Evolutionary conservation across 768 basidiomycete genomes (phyloP).

Genomic region (Lactifluus pinguis): DNA sequence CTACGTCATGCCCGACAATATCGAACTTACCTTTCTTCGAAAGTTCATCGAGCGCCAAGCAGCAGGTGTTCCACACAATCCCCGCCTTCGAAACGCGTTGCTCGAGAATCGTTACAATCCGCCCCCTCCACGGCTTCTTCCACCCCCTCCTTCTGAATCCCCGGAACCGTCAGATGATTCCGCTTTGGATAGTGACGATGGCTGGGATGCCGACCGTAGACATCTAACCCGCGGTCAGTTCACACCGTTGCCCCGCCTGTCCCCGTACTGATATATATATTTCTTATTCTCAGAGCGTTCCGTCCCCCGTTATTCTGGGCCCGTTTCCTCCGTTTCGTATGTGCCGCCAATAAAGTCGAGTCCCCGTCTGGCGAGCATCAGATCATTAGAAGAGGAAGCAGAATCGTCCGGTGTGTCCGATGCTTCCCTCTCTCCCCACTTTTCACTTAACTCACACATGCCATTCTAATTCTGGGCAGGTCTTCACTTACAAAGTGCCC

Average conservation of each 20-base stretch:
- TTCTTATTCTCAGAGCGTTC: slow-evolving; percentile 3
- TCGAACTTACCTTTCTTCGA: slow-evolving; percentile 69
- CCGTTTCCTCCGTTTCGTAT: neutral
- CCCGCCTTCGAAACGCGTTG: slow-evolving; percentile 45
- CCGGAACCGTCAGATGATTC: slow-evolving; percentile 20
- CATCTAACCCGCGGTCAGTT: slow-evolving; percentile 8
- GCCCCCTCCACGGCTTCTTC: slow-evolving; percentile 3
- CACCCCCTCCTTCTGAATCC: slow-evolving; percentile 8
- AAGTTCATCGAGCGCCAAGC: slow-evolving; percentile 78
- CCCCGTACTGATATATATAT: neutral
- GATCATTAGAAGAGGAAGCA: slow-evolving; percentile 16
- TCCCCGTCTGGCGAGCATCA: slow-evolving; percentile 11
- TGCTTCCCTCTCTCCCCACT: too few relatives aligned
- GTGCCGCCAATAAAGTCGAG: slow-evolving; percentile 9
- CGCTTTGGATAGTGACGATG: slow-evolving; percentile 13
- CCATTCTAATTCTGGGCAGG: neutral
- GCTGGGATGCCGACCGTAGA: slow-evolving; percentile 12
- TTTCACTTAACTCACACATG: too few relatives aligned
- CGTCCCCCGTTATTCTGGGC: slow-evolving; percentile 1
- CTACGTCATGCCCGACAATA: slow-evolving; percentile 70
- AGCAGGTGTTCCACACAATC: slow-evolving; percentile 69
- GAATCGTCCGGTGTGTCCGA: slow-evolving; percentile 12
- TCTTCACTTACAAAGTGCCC: slow-evolving; percentile 13
- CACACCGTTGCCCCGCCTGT: neutral
- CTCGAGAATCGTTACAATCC: slow-evolving; percentile 11